Evolutionary conservation across 768 basidiomycete species (phyloP).

Genomic region (Cystofilobasidium bisporidii): DNA sequence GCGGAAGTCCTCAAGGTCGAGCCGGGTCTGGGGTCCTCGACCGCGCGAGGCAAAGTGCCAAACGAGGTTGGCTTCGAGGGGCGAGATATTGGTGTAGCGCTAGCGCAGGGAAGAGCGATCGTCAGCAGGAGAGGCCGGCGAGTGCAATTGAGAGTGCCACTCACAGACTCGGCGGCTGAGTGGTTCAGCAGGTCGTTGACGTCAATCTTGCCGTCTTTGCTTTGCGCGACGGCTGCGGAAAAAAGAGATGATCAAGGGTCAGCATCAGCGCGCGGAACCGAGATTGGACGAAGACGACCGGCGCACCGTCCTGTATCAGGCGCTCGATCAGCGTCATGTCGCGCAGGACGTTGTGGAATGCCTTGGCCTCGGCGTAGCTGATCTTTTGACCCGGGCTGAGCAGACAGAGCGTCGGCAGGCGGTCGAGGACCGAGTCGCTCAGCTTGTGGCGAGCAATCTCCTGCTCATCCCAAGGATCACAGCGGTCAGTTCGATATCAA

Average conservation of each 20-base stretch:
- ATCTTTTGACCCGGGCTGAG: constrained; percentile 80
- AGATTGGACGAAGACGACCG: no score
- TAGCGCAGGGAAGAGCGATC: neutral
- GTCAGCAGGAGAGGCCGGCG: no score
- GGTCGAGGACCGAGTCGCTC: constrained; percentile 82
- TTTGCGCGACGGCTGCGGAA: constrained; percentile 48
- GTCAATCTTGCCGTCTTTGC: constrained; percentile 91
- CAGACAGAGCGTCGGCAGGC: constrained; percentile 83
- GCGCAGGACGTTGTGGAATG: constrained; percentile 84
- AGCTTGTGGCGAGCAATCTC: constrained; percentile 97
- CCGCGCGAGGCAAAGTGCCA: constrained; percentile 95
- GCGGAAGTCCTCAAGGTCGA: constrained; percentile 82
- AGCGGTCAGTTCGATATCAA: no score
- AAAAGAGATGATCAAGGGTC: neutral
- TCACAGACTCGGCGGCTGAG: constrained; percentile 40
- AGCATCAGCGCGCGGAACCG: neutral
- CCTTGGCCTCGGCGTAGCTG: constrained; percentile 90
- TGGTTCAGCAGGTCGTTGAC: constrained; percentile 91
- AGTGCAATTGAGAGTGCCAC: neutral
- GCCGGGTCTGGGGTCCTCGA: constrained; percentile 50
- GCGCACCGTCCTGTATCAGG: constrained; percentile 41
- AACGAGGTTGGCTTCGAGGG: constrained; percentile 53
- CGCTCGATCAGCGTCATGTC: constrained; percentile 98
- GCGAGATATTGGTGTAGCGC: constrained; percentile 23
- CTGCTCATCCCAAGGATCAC: no score